Evolutionary conservation across 495 filamentous ascomycete genomes (phyloP).

Genomic region (Aspergillus sparsus): DNA sequence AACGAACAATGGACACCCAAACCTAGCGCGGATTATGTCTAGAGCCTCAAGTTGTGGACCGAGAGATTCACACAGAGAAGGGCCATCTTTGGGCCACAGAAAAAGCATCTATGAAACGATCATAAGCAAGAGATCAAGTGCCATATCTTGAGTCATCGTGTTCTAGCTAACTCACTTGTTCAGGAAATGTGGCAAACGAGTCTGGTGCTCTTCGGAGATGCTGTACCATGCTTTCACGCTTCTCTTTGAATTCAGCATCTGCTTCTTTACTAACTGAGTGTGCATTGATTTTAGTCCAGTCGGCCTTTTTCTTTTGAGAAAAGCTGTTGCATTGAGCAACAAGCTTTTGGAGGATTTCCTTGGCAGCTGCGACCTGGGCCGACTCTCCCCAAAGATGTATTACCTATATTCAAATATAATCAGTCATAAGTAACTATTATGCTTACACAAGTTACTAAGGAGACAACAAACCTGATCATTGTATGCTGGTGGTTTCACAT

Average conservation of each 20-base stretch:
- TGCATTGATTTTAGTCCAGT: slow-evolving; percentile 26
- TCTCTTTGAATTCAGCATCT: slow-evolving; percentile 27
- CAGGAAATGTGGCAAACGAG: slow-evolving; percentile 23
- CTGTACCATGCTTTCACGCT: slow-evolving; percentile 26
- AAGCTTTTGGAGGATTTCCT: slow-evolving; percentile 25
- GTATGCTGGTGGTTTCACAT: slow-evolving; percentile 25
- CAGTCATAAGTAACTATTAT: background rate
- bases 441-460: background rate
- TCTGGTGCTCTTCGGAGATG: slow-evolving; percentile 36
- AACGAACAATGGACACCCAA: slow-evolving; percentile 28
- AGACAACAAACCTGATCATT: slow-evolving; percentile 23
- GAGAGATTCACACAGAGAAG: slow-evolving; percentile 39
- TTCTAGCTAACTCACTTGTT: slow-evolving; percentile 24
- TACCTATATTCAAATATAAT: slow-evolving; percentile 15
- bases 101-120: slow-evolving; percentile 33
- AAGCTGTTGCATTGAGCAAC: slow-evolving; percentile 25
- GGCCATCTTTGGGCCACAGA: slow-evolving; percentile 46
- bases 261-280: slow-evolving; percentile 24
- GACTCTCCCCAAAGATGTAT: slow-evolving; percentile 31
- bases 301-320: slow-evolving; percentile 20
- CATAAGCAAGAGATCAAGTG: background rate
- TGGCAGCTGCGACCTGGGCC: slow-evolving; percentile 28
- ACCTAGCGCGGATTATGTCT: slow-evolving; percentile 45
- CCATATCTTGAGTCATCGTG: background rate
- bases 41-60: slow-evolving; percentile 50